phyloP scores from a whole-genome alignment of 306 rosid species.

The Prosopis cineraria region DNA sequence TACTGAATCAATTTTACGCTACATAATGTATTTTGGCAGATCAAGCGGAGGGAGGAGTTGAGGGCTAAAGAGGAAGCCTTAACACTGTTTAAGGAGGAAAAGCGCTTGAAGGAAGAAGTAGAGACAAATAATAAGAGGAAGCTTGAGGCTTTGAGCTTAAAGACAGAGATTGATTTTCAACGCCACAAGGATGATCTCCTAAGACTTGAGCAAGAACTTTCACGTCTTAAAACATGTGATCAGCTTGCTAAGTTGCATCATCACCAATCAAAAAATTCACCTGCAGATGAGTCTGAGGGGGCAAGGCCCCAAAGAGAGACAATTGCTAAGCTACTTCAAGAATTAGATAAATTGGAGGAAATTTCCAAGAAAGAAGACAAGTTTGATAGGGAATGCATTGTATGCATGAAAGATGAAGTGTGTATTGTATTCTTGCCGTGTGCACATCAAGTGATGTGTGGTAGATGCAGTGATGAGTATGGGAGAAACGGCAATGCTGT shows the following conservation, averaged over 20 bases:
- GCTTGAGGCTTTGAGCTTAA: constrained; percentile 77
- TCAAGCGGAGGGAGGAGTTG: constrained; percentile 73
- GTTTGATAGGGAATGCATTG: constrained; percentile 69
- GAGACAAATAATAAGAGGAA: constrained; percentile 77
- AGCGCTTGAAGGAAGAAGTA: constrained; percentile 71
- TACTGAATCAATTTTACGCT: constrained; percentile 29
- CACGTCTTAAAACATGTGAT: constrained; percentile 66
- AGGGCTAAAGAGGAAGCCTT: constrained; percentile 75
- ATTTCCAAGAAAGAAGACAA: constrained; percentile 64
- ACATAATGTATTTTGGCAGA: constrained; percentile 50
- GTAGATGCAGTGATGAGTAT: constrained; percentile 76
- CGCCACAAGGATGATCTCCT: constrained; percentile 94
- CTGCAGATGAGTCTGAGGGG: constrained; percentile 43
- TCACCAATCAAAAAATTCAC: constrained; percentile 48
- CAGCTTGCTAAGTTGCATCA: constrained; percentile 55
- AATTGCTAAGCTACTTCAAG: constrained; percentile 75
- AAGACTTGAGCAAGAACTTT: constrained; percentile 86
- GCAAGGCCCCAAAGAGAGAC: constrained; percentile 70
- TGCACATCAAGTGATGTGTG: constrained; percentile 88
- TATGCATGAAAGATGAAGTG: constrained; percentile 81
- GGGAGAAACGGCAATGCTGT: constrained; percentile 66
- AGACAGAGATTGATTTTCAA: constrained; percentile 90
- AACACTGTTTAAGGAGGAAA: constrained; percentile 63
- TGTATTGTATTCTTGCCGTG: constrained; percentile 94
- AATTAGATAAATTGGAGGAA: constrained; percentile 63